phyloP scores from a whole-genome alignment of 331 rosid species.

The Saraca asoca region DNA sequence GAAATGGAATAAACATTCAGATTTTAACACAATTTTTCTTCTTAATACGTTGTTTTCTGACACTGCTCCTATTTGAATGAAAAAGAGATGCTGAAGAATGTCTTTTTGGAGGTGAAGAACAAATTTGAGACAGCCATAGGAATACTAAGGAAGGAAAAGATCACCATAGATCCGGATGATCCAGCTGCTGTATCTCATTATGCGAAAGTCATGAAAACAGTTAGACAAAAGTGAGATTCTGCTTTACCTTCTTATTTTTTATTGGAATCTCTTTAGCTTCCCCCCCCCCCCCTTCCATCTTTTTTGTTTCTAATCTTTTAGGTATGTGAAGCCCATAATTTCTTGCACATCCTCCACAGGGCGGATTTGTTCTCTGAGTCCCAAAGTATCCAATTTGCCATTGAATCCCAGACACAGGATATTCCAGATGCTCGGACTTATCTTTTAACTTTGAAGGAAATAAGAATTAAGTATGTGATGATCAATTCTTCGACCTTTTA shows the following conservation, averaged over 20 bases:
- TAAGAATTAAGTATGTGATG: slow-evolving; percentile 63
- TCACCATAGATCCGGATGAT: slow-evolving; percentile 87
- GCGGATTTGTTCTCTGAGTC: slow-evolving; percentile 70
- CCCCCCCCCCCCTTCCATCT: too few relatives aligned
- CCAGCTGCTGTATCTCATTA: slow-evolving; percentile 87
- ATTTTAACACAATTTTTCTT: background rate
- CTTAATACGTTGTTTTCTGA: slow-evolving; percentile 30
- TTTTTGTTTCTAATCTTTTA: slow-evolving; percentile 3
- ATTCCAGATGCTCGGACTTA: slow-evolving; percentile 87
- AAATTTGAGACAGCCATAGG: slow-evolving; percentile 79
- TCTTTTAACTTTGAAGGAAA: slow-evolving; percentile 85
- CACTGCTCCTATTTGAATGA: slow-evolving; percentile 35
- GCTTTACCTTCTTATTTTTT: slow-evolving; percentile 23
- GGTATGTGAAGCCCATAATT: slow-evolving; percentile 19
- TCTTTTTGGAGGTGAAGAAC: slow-evolving; percentile 77
- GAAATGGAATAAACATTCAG: background rate
- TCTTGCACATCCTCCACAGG: slow-evolving; percentile 44
- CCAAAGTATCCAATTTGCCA: slow-evolving; percentile 57
- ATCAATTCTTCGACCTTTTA: slow-evolving; percentile 29
- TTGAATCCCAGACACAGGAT: slow-evolving; percentile 58
- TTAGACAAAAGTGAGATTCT: slow-evolving; percentile 79
- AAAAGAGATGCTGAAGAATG: slow-evolving; percentile 82
- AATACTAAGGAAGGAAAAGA: slow-evolving; percentile 80
- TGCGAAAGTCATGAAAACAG: slow-evolving; percentile 76
- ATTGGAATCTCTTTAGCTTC: background rate